Conservation (phyloP, 1,284 basidiomycete species). For the Pascua guehoae region DNA sequence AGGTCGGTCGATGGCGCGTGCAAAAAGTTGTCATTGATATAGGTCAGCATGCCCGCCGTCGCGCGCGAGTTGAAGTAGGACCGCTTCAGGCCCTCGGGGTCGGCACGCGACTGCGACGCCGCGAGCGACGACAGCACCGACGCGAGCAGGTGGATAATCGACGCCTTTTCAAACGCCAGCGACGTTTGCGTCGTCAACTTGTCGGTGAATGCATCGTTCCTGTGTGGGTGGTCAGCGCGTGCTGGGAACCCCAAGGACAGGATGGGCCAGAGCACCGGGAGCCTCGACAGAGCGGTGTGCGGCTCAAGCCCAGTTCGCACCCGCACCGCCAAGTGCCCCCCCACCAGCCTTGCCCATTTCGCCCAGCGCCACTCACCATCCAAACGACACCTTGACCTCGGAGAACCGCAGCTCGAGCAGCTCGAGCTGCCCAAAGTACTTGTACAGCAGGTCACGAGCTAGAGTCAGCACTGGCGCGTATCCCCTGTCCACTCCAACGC, state of each 20-base stretch:
- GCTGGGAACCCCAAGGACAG: neutral
- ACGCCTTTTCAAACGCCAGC: constrained; percentile 97
- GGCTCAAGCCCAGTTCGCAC: no score
- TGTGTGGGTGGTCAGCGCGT: constrained; percentile 20
- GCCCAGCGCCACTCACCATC: constrained; percentile 58
- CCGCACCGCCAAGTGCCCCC: no score
- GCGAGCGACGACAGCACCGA: constrained; percentile 89
- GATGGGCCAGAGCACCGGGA: neutral
- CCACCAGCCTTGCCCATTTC: neutral
- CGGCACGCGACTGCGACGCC: constrained; percentile 61
- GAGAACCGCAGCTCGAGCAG: constrained; percentile 94
- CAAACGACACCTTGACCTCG: constrained; percentile 91
- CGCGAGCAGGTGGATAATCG: constrained; percentile 94
- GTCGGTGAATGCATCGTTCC: constrained; percentile 90
- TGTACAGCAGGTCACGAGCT: constrained; percentile 92
- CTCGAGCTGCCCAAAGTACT: constrained; percentile 99
- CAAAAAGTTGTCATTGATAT: constrained; percentile 99
- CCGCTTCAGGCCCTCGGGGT: constrained; percentile 88
- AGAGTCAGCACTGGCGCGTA: constrained; percentile 1
- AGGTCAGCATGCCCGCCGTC: constrained; percentile 95
- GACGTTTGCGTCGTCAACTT: constrained; percentile 93
- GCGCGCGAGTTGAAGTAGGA: constrained; percentile 88
- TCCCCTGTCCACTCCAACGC: constrained; percentile 38
- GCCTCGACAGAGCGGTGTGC: no score
- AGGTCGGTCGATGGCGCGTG: constrained; percentile 98